Conservation (phyloP, 1,284 basidiomycete genomes). For the Chalciporus piperatoides region DNA sequence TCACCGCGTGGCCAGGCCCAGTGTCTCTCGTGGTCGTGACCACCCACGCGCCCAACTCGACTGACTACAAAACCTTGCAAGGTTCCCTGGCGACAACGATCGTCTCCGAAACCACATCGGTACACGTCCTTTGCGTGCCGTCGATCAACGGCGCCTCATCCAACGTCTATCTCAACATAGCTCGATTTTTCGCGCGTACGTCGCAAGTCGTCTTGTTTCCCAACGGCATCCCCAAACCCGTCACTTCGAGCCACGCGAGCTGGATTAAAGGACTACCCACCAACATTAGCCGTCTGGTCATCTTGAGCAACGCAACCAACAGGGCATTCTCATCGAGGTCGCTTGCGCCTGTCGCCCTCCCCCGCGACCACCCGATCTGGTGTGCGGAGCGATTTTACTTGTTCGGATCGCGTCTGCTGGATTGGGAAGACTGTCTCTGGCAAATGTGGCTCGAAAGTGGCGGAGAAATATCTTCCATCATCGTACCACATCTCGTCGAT, state of each 20-base stretch:
- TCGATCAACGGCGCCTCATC: constrained; percentile 38
- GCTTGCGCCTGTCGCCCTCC: constrained; percentile 47
- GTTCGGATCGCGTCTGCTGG: constrained; percentile 41
- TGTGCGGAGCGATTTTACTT: constrained; percentile 59
- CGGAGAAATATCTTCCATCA: constrained; percentile 37
- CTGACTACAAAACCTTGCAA: constrained; percentile 30
- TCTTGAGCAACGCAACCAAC: constrained; percentile 25
- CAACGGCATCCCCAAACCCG: constrained; percentile 24
- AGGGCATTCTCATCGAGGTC: constrained; percentile 33
- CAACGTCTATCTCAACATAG: constrained; percentile 61
- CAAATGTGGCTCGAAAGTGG: constrained; percentile 56
- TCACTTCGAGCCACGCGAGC: constrained; percentile 2
- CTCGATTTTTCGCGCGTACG: constrained; percentile 55
- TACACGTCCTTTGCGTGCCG: constrained; percentile 50
- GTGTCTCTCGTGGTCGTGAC: constrained; percentile 54
- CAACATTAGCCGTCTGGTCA: constrained; percentile 31
- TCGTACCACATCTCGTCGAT: constrained; percentile 25
- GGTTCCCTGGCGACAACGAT: constrained; percentile 12
- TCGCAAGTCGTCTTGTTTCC: constrained; percentile 52
- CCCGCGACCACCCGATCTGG: constrained; percentile 52
- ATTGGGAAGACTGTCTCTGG: constrained; percentile 72
- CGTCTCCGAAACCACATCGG: constrained; percentile 32
- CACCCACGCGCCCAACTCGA: constrained; percentile 30
- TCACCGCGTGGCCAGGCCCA: constrained; percentile 49
- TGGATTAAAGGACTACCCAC: constrained; percentile 22